These are phyloP conservation scores for Hypoxylon sp. DNA, from an alignment of 2,329 filamentous ascomycete species.

Conservation along the genomic window DNA sequence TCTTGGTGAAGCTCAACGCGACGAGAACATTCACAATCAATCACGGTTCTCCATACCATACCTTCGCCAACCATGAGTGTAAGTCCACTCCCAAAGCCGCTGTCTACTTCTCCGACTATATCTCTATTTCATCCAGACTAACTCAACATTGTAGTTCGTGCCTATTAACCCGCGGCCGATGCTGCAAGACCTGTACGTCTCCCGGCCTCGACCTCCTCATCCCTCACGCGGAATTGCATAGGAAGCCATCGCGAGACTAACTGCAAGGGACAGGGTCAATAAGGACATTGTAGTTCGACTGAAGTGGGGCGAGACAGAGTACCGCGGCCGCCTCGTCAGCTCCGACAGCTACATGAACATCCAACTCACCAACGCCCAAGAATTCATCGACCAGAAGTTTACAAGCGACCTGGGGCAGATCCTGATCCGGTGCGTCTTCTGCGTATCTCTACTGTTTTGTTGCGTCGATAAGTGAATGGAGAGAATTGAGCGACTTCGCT, in stretches of 20 bases:
- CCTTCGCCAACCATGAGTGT: conserved; percentile 54
- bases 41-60: conserved; percentile 33
- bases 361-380: conserved; percentile 89
- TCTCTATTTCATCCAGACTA: background rate
- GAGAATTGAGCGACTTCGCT: background rate
- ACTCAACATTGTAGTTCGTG: conserved; percentile 72
- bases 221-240: conserved; percentile 4
- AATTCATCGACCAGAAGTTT: conserved; percentile 89
- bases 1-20: conserved; percentile 24
- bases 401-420: conserved; percentile 90
- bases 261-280: conserved; percentile 73
- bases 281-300: conserved; percentile 91
- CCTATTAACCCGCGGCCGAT: conserved; percentile 97
- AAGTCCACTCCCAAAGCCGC: conserved; percentile 17
- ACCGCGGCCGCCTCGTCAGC: conserved; percentile 91
- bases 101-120: background rate
- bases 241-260: conserved; percentile 26
- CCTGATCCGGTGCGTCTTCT: conserved; percentile 78
- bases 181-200: conserved; percentile 86
- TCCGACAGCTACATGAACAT: conserved; percentile 99
- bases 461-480: background rate
- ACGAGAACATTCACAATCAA: conserved; percentile 21
- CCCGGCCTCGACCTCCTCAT: conserved; percentile 10
- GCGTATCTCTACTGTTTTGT: background rate
- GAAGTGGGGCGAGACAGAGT: conserved; percentile 98